Base-by-base conservation (phyloP, 345 rosid species). In the Fremontodendron californicum region DNA sequence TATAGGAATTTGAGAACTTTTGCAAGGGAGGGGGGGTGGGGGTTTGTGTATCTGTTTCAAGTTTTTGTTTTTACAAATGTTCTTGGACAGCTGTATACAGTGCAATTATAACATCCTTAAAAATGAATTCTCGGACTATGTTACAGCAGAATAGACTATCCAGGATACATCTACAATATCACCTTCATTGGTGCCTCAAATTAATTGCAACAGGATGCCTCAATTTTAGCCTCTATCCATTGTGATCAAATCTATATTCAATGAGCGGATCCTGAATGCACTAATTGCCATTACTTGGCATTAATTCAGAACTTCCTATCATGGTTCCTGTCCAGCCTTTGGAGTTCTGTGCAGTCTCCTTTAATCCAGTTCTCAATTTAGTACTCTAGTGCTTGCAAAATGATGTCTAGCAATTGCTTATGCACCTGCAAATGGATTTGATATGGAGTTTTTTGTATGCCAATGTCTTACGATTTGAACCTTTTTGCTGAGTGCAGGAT, bases 401-500 rank as follows among this genome's bases (percentile, higher is more conserved):
- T 63, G 71, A 63, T 75, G 35, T 33, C 49, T 4, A 46, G 2
- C 31, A 49, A 63, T 35, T 62, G 71, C 62, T 48, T 48, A 46
- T 75, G 69, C 57, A 33, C 23, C 31, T 23, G 39, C 9, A 10
- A 43, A 42, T 29, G 4, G 16, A 23, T 42, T 3, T 60, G 37
- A 40, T n/a, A 8, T 52, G 75, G 71, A 46, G 60, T 31, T 33
- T 7, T 48, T 29, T 75, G 13, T 46, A 12, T 18, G 8, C 31
- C 33, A 61, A 12, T 27, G 27, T 29, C 62, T 48, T 75, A 42
- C 12, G 10, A 16, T 57, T 52, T 63, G 6, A 40, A 61, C 77
- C 49, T 63, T 49, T 83, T 25, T 35, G 37, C 58, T 82, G 45
- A 55, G 73, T 91, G 82, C 83, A 84, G 88, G 84, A 79, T 82